Evolutionary conservation across 2,329 filamentous ascomycete species (phyloP), one percentile per base, ranked within the genome.

Genomic region (Nothopassalora personata): DNA sequence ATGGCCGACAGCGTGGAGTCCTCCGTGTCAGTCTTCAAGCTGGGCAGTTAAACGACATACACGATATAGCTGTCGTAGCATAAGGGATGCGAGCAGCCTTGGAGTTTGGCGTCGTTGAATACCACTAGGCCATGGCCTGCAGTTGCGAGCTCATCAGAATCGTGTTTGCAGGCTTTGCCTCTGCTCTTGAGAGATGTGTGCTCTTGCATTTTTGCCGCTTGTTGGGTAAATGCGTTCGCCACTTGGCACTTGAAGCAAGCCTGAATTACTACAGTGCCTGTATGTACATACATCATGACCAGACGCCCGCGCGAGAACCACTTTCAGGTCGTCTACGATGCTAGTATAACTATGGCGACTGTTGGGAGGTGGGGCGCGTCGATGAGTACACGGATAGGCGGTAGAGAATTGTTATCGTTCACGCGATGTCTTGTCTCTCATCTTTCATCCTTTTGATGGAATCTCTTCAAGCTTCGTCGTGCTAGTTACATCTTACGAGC

Each of bases 21-120:
- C 57, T 66, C 69, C 23, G 72, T 75, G 57, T 77, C 75, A 18
- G 60, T 77, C 59, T 77, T 76, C 66, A 63, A 71, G 52, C 62
- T 66, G 54, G 59, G 63, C 57, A 54, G 51, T 15, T 64, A 53
- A 56, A 56, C 53, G 43, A 18, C 19, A 47, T 27, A 43, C 39
- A 43, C 13, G 39, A 43, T n/a, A 43, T 43, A 43, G 39, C 39
- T n/a, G 39, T n/a, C 52, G 48, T 8, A 8, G n/a, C 9, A n/a
- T 15, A 8, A 31, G 48, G 48, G 7, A 6, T 31, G 4, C 11
- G 31, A 34, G 31, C 31, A 43, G 39, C 39, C 6, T 18, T 43
- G 39, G 39, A n/a, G 11, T 43, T 43, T 43, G 39, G 7, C n/a
- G 39, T 13, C 39, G 39, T 43, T 18, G 15, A 43, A 43, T 43